Evolutionary conservation across 768 basidiomycete genomes (phyloP).

Genomic region (Boletus rubroflammeus): DNA sequence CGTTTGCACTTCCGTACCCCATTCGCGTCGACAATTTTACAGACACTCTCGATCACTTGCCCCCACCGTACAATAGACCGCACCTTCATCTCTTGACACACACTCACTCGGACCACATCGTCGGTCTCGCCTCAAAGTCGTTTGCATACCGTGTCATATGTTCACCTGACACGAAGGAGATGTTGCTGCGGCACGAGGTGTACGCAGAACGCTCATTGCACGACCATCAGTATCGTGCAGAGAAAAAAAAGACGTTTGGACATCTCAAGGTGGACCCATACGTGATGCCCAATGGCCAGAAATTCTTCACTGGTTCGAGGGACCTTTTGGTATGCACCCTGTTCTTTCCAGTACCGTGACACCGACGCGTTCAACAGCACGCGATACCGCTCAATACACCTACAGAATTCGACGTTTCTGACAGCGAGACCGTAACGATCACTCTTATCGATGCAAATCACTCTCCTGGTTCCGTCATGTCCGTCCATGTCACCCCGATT

Average conservation of each 20-base stretch:
- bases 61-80: constrained; percentile 33
- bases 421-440: constrained; percentile 58
- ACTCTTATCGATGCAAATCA: constrained; percentile 91
- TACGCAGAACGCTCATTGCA: constrained; percentile 59
- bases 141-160: constrained; percentile 75
- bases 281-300: constrained; percentile 43
- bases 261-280: constrained; percentile 63
- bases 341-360: neutral
- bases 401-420: constrained; percentile 53
- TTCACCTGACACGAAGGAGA: constrained; percentile 79
- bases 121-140: constrained; percentile 68
- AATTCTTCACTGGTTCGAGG: constrained; percentile 50
- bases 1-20: constrained; percentile 71
- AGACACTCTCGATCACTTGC: constrained; percentile 33
- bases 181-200: constrained; percentile 77
- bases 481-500: constrained; percentile 18
- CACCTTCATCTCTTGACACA: constrained; percentile 78
- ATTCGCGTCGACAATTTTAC: constrained; percentile 89
- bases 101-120: constrained; percentile 86
- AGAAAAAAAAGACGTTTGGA: constrained; percentile 49
- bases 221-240: constrained; percentile 35
- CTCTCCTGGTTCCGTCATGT: constrained; percentile 94
- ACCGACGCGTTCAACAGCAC: constrained; percentile 37
- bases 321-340: constrained; percentile 43
- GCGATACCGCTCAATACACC: constrained; percentile 62